Base-by-base conservation (phyloP, 345 rosid species). In the Hirschfeldia incana region DNA sequence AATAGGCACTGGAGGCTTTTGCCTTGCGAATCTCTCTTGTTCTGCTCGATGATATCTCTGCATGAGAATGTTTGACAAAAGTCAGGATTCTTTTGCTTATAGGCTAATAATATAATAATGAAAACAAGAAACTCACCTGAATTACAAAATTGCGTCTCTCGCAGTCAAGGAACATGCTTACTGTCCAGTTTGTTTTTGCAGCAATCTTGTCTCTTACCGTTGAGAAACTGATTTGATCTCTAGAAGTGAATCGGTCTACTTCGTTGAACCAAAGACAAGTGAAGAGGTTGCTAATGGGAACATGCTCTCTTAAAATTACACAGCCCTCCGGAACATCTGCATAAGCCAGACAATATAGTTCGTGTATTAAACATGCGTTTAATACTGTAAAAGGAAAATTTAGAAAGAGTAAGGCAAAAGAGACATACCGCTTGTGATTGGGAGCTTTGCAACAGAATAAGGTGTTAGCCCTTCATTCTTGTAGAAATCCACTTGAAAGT, bases 291-390 rank as follows among this genome's bases (percentile, higher is more conserved):
- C 94, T 88, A n/a, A 96, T 86, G 5, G 99, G 97, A 77, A 92
- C 85, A 78, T 96, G 99, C 86, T 96, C 99, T 84, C 97, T 92
- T 81, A 96, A 80, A 59, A 96, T 85, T 39, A 96, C 99, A 65
- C 99, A 96, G 62, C 99, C 99, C 86, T 96, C 99, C 7, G 99
- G 99, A 76, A 96, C 97, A 85, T 96, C 99, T 96, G 90, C 86
- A 87, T 72, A 72, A 11, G 1, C 61, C 72, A 80, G 12, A 55
- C 36, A 72, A 69, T 15, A 42, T 2, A 72, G 67, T 46, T 51
- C 53, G 75, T 62, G 21, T 69, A 42, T 42, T 11, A 26, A 34
- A 17, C 13, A 64, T 1, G 15, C 7, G 4, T 16, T 44, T 70
- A 39, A 53, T 15, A 2, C 13, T 7, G 2, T 6, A 70, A 30